Percentiles rank a stretch among this genome's conserved stretches.
phyloP scores from a whole-genome alignment of 1,284 basidiomycete species.

The Apiotrichum veenhuisii region DNA sequence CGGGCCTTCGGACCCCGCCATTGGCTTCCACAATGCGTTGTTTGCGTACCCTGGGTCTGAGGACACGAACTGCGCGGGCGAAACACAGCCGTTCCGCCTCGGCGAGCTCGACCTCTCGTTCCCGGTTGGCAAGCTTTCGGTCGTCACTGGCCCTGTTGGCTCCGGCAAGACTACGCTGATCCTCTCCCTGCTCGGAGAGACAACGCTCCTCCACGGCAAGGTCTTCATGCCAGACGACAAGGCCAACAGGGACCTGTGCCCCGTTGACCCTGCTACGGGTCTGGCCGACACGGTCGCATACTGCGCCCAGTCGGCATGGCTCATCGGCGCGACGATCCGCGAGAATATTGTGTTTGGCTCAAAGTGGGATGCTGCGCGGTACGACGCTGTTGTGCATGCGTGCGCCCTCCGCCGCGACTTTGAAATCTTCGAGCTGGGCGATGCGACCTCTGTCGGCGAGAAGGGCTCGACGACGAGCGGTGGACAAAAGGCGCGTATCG shows the following conservation, averaged over 20 bases:
- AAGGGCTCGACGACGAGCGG: constrained; percentile 55
- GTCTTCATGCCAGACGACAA: constrained; percentile 55
- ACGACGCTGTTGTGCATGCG: constrained; percentile 52
- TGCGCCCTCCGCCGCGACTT: constrained; percentile 56
- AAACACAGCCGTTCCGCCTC: constrained; percentile 47
- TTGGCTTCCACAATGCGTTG: constrained; percentile 55
- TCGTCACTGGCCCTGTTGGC: constrained; percentile 53
- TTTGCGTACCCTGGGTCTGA: constrained; percentile 40
- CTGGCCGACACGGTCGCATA: constrained; percentile 55
- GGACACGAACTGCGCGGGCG: constrained; percentile 13
- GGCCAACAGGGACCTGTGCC: constrained; percentile 44
- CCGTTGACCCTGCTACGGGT: constrained; percentile 51
- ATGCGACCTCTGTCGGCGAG: constrained; percentile 58
- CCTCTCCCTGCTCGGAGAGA: constrained; percentile 57
- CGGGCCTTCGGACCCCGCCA: constrained; percentile 43
- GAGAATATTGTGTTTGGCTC: constrained; percentile 57
- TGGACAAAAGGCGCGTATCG: constrained; percentile 48
- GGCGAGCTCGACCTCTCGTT: constrained; percentile 52
- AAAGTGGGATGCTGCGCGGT: constrained; percentile 49
- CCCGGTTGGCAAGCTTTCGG: constrained; percentile 47
- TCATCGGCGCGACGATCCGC: constrained; percentile 56
- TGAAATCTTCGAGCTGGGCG: constrained; percentile 55
- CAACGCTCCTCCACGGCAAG: constrained; percentile 52
- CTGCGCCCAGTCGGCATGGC: constrained; percentile 56
- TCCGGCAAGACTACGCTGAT: constrained; percentile 68